Percentiles rank a stretch among this genome's conserved stretches.
Conservation (phyloP, 176 grass and related monocot species). For the Stipa capillata region DNA sequence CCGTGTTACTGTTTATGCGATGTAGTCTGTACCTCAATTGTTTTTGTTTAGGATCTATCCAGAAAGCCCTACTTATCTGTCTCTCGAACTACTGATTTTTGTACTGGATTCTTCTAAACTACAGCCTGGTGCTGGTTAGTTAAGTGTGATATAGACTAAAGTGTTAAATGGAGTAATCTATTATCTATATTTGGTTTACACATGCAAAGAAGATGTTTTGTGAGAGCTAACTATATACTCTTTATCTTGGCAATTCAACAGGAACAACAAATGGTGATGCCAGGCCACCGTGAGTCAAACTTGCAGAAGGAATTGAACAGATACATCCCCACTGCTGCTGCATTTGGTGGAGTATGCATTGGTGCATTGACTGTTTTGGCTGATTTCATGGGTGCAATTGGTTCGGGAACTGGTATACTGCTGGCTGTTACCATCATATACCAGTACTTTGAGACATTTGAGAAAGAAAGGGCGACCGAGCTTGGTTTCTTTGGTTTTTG, state of each 20-base stretch:
- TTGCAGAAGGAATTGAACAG: conserved; percentile 53
- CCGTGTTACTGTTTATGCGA: too few species aligned
- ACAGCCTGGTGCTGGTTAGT: not conserved
- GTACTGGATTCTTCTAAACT: not conserved
- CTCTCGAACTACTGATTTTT: not conserved
- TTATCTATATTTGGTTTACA: not conserved
- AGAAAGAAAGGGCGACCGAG: conserved; percentile 39
- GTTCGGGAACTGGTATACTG: conserved; percentile 53
- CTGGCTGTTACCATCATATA: conserved; percentile 53
- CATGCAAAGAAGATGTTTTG: not conserved
- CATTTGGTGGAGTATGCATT: conserved; percentile 51
- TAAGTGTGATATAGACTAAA: not conserved
- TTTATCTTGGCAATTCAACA: conserved; percentile 2
- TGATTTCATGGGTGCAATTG: conserved; percentile 57
- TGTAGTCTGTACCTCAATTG: not conserved
- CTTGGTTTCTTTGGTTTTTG: conserved; percentile 75
- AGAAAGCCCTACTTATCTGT: not conserved
- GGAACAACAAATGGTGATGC: conserved; percentile 70
- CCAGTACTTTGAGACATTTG: conserved; percentile 51
- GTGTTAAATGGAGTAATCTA: not conserved
- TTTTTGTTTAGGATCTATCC: not conserved
- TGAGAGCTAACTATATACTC: not conserved
- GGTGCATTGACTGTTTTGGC: conserved; percentile 42
- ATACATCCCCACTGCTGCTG: conserved; percentile 50
- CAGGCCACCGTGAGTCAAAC: conserved; percentile 43